Evolutionary conservation across 2,329 filamentous ascomycete species (phyloP), one percentile per base, ranked within the genome.

Genomic region (Camptophora hylomeconis): DNA sequence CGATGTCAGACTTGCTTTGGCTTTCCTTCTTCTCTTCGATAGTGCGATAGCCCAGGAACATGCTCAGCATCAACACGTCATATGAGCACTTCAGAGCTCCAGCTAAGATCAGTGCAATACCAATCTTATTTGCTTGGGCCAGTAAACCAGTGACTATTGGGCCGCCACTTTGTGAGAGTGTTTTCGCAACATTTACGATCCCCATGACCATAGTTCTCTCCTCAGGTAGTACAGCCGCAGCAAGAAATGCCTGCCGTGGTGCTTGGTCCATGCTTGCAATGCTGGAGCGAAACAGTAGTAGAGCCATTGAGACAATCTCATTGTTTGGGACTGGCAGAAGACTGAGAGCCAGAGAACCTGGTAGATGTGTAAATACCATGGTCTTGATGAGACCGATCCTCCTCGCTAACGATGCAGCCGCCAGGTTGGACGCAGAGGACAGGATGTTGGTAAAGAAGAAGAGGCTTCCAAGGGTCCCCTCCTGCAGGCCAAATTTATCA

Each of bases 361-460:
- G 78, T 1, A 82, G 57, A 41, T 82, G 76, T 0, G 76, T 80
- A 45, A 80, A 78, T 6, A 79, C 75, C 77, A 82, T 82, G 2
- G 76, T 80, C 60, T 60, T 60, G 18, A 72, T 58, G 21, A 65
- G 57, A 10, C 67, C 64, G 25, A 72, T 58, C 33, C 75, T 69
- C 39, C 74, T 73, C 24, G 81, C 65, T 19, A 83, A 69, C 5
- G 75, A 73, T 56, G 42, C 72, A 55, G 51, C 72, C 56, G 56
- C 53, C 3, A 64, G 48, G 38, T 60, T 65, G 12, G 53, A 59
- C 23, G 55, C 46, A 2, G 49, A 51, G 8, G 50, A 45, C 14
- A 63, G 51, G 24, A 61, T 48, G 38, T 53, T 59, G 8, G 59
- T 61, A 7, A 58, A 52, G 20, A 63, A 63, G 47, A 68, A 68